Conservation (phyloP, 2,329 filamentous ascomycete species). For the Curvularia spicifera region DNA sequence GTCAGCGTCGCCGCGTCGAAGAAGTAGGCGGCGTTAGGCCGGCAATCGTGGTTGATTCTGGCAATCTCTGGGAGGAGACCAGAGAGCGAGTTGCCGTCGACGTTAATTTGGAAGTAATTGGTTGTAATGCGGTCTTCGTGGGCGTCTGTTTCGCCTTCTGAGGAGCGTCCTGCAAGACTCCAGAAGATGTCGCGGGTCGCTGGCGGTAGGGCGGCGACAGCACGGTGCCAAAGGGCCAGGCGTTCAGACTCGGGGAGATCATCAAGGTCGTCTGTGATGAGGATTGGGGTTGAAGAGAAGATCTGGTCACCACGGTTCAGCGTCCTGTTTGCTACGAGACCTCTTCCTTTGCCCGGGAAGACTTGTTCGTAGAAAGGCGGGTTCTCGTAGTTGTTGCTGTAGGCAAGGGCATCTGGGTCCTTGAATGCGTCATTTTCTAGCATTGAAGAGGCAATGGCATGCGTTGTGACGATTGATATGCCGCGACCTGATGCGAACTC, state of each 20-base stretch:
- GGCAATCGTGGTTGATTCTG: conserved; percentile 48
- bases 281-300: conserved; percentile 42
- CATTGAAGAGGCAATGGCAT: conserved; percentile 35
- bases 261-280: conserved; percentile 40
- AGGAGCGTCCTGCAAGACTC: conserved; percentile 36
- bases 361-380: conserved; percentile 40
- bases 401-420: conserved; percentile 23
- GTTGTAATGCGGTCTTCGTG: conserved; percentile 46
- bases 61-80: conserved; percentile 45
- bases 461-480: conserved; percentile 41
- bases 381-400: conserved; percentile 34
- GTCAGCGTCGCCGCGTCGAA: conserved; percentile 48
- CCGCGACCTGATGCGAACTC: conserved; percentile 41
- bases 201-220: conserved; percentile 34
- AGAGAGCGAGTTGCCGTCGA: conserved; percentile 35
- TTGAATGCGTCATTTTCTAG: conserved; percentile 40
- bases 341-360: conserved; percentile 43
- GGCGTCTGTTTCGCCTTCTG: conserved; percentile 35
- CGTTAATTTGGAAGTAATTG: conserved; percentile 43
- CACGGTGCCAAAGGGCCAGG: conserved; percentile 36
- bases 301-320: conserved; percentile 45
- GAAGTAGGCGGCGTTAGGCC: conserved; percentile 52
- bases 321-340: conserved; percentile 44
- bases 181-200: conserved; percentile 32
- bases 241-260: conserved; percentile 32